These are phyloP conservation scores for Suillus placidus DNA, from an alignment of 768 basidiomycete genomes.

Conservation along the genomic window DNA sequence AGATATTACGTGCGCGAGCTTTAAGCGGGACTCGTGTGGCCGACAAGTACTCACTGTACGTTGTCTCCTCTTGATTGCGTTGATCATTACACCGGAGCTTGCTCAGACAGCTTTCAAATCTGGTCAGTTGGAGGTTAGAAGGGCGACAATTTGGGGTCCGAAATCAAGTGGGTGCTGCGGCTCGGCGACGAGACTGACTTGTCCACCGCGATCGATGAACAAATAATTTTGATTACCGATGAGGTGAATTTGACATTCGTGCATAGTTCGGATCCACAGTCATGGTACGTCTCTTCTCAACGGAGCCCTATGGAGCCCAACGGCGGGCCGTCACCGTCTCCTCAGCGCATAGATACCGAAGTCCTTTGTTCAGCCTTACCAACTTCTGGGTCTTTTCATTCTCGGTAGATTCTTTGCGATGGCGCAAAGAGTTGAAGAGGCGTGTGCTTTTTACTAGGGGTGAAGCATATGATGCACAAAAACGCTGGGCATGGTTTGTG, in stretches of 20 bases:
- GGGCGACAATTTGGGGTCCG: not conserved
- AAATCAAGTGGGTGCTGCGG: not conserved
- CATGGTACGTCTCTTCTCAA: not conserved
- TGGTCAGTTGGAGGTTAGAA: not conserved
- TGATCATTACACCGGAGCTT: not conserved
- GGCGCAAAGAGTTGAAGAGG: not conserved
- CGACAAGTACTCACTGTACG: not conserved
- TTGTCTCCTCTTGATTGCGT: not conserved
- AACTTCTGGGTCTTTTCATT: not conserved
- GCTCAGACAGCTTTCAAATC: not conserved
- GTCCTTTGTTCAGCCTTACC: not conserved
- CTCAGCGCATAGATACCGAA: not conserved
- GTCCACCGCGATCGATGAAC: not conserved
- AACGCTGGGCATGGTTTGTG: constrained; percentile 8
- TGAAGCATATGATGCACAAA: not conserved
- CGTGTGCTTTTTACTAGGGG: not conserved
- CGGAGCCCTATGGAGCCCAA: not conserved
- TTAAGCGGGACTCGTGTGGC: not conserved
- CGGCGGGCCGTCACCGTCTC: not conserved
- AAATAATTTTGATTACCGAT: not conserved
- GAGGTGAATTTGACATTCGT: not conserved
- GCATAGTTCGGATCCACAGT: not conserved
- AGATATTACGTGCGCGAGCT: not conserved
- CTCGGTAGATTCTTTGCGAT: not conserved
- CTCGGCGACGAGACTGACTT: not conserved